Percentiles rank a stretch among this genome's conserved stretches.
These are phyloP conservation scores for Aspergillus cejpii DNA, from an alignment of 2,329 filamentous ascomycete genomes.

Conservation along the genomic window DNA sequence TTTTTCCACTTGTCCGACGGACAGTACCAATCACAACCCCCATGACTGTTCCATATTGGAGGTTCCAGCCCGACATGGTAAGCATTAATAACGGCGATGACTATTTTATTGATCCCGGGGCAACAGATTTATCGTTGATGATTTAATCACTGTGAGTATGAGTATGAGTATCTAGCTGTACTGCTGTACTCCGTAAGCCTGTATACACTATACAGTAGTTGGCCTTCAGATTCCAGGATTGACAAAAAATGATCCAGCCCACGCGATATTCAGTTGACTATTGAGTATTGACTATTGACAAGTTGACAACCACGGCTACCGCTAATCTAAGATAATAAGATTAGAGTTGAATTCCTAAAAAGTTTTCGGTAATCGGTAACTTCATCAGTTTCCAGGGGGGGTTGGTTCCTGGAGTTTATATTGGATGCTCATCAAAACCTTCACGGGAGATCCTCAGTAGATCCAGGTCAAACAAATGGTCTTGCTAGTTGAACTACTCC, in stretches of 20 bases:
- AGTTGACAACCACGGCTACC: too few relatives aligned
- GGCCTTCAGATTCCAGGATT: too few relatives aligned
- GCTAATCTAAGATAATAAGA: too few relatives aligned
- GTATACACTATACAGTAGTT: too few relatives aligned
- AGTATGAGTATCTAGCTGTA: too few relatives aligned
- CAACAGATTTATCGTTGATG: too few relatives aligned
- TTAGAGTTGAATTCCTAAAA: slow-evolving; percentile 6
- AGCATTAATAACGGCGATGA: not conserved
- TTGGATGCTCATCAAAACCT: slow-evolving; percentile 25
- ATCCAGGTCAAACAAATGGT: slow-evolving; percentile 18
- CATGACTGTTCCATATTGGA: not conserved
- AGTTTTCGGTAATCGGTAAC: slow-evolving; percentile 22
- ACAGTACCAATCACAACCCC: slow-evolving; percentile 3
- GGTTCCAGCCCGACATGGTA: not conserved
- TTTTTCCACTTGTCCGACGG: not conserved
- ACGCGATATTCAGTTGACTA: too few relatives aligned
- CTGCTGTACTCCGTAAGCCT: too few relatives aligned
- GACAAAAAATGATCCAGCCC: too few relatives aligned
- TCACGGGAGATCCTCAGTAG: slow-evolving; percentile 35
- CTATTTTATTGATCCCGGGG: not conserved
- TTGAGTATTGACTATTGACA: too few relatives aligned
- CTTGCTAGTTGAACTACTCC: not conserved
- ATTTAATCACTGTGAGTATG: too few relatives aligned
- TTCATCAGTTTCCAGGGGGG: slow-evolving; percentile 20
- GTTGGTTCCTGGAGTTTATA: slow-evolving; percentile 19